phyloP scores from a whole-genome alignment of 2,329 filamentous ascomycete species.

The Colletotrichum sp. region DNA sequence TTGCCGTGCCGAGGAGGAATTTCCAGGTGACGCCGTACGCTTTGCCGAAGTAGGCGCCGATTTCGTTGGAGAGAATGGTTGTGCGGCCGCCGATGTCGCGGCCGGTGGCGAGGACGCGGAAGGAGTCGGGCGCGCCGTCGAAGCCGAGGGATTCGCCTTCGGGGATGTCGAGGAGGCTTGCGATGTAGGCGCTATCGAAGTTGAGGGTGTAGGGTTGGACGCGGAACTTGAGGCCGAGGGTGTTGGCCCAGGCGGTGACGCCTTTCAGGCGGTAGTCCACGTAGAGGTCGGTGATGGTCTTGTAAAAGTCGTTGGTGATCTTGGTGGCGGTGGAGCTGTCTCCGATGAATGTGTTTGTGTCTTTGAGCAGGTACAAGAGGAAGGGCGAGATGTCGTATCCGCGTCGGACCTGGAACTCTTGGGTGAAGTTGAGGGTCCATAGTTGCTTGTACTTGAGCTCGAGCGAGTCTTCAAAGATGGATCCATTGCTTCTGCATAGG shows the following conservation, averaged over 20 bases:
- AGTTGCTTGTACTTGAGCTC: background rate
- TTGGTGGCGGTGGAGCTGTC: background rate
- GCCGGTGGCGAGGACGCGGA: background rate
- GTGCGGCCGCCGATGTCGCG: background rate
- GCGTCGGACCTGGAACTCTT: background rate
- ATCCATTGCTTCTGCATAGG: background rate
- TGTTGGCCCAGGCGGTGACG: background rate
- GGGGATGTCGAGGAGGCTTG: background rate
- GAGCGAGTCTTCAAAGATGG: background rate
- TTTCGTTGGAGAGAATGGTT: background rate
- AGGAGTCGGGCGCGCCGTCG: background rate
- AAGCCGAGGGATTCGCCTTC: background rate
- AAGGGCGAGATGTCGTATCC: background rate
- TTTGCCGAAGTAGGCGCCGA: background rate
- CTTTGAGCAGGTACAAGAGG: background rate
- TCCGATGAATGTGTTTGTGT: background rate
- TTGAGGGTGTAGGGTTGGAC: background rate
- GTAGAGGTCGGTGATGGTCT: background rate
- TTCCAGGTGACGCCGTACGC: background rate
- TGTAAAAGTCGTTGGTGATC: background rate
- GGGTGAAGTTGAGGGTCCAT: background rate
- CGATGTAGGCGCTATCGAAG: background rate
- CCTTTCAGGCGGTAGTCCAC: background rate
- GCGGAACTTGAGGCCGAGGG: background rate
- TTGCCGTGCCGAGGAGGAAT: background rate